Conservation (phyloP, 305 asterid genomes). For the Rubia balearica region DNA sequence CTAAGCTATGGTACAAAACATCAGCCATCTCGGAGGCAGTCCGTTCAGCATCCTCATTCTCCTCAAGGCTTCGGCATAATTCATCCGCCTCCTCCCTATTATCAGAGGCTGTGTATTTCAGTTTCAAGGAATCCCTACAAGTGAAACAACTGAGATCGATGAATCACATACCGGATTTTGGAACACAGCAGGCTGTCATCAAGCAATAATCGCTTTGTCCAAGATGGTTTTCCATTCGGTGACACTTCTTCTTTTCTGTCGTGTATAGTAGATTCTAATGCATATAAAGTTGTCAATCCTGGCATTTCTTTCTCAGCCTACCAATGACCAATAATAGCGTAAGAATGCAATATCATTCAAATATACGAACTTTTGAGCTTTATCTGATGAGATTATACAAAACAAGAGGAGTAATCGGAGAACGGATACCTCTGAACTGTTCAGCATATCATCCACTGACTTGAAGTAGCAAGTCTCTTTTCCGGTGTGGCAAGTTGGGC, state of each 20-base stretch:
- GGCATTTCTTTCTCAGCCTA: slow-evolving; percentile 46
- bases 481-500: slow-evolving; percentile 94
- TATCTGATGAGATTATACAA: background rate
- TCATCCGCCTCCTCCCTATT: slow-evolving; percentile 83
- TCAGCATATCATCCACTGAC: slow-evolving; percentile 38
- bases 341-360: background rate
- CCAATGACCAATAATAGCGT: background rate
- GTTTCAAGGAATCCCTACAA: background rate
- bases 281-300: slow-evolving; percentile 62
- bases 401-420: background rate
- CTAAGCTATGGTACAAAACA: slow-evolving; percentile 67
- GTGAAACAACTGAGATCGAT: background rate
- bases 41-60: slow-evolving; percentile 50
- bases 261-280: slow-evolving; percentile 62
- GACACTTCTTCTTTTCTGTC: slow-evolving; percentile 43
- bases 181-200: slow-evolving; percentile 58
- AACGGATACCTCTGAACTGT: slow-evolving; percentile 33
- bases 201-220: slow-evolving; percentile 73
- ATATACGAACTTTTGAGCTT: background rate
- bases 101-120: background rate
- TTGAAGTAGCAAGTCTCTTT: slow-evolving; percentile 79
- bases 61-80: slow-evolving; percentile 59
- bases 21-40: slow-evolving; percentile 81
- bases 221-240: slow-evolving; percentile 60
- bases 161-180: slow-evolving; percentile 54